These are phyloP conservation scores for Phaeotremella fagi DNA, from an alignment of 768 basidiomycete species.

Conservation along the genomic window DNA sequence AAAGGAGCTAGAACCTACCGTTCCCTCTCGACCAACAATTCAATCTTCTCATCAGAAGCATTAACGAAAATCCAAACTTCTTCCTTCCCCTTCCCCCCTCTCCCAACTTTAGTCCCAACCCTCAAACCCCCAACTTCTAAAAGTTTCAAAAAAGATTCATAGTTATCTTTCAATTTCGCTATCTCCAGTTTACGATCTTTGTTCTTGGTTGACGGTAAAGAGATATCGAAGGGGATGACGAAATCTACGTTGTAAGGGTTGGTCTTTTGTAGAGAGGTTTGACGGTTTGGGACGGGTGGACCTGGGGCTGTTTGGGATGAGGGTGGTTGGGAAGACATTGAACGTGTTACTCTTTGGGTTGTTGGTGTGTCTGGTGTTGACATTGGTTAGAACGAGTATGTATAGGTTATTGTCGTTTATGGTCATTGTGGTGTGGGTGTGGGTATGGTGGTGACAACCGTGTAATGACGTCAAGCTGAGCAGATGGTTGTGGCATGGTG, in stretches of 20 bases:
- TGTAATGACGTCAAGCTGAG: background rate
- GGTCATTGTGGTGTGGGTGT: constrained; percentile 7
- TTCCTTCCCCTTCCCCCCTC: constrained; percentile 22
- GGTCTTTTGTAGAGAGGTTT: constrained; percentile 13
- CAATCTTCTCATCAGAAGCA: constrained; percentile 61
- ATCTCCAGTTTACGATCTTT: constrained; percentile 21
- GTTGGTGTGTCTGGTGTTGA: background rate
- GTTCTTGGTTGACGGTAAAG: constrained; percentile 6
- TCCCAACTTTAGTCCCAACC: constrained; percentile 29
- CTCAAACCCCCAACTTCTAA: constrained; percentile 40
- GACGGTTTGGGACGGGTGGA: constrained; percentile 27
- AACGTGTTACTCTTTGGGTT: constrained; percentile 28
- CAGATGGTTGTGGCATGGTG: background rate
- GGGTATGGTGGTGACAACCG: background rate
- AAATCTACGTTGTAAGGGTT: constrained; percentile 43
- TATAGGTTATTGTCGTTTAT: too few species aligned
- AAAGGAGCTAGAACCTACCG: constrained; percentile 53
- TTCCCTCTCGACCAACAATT: constrained; percentile 66
- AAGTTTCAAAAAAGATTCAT: constrained; percentile 30
- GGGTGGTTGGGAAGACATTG: constrained; percentile 22
- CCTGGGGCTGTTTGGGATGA: constrained; percentile 28
- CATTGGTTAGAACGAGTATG: too few species aligned
- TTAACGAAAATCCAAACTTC: constrained; percentile 61
- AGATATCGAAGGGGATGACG: constrained; percentile 35
- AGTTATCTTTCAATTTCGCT: constrained; percentile 33